phyloP scores from a whole-genome alignment of 1,284 basidiomycete genomes.

The Somion occarium region DNA sequence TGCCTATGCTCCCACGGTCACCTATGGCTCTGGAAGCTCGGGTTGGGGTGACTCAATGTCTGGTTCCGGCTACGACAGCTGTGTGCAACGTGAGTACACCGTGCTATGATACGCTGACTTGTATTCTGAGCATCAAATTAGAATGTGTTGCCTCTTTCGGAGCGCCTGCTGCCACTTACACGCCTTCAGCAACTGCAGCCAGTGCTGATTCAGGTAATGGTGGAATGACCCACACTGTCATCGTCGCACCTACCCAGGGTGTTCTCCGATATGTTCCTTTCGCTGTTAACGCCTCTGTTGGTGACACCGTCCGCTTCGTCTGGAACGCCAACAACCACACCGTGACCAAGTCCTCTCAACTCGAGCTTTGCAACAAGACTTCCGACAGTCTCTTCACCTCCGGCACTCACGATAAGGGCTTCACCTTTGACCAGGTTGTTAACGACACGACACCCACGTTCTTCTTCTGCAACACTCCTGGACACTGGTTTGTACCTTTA shows the following conservation, averaged over 20 bases:
- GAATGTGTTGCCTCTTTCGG: slow-evolving; percentile 65
- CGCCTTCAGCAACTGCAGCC: slow-evolving; percentile 34
- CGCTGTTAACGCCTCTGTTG: slow-evolving; percentile 66
- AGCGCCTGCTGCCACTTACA: slow-evolving; percentile 35
- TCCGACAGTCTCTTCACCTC: slow-evolving; percentile 54
- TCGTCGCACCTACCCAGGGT: slow-evolving; percentile 71
- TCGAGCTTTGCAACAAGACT: slow-evolving; percentile 69
- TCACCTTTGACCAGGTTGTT: slow-evolving; percentile 64
- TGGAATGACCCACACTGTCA: slow-evolving; percentile 67
- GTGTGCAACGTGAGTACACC: slow-evolving; percentile 57
- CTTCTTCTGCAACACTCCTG: slow-evolving; percentile 67
- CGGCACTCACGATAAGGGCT: slow-evolving; percentile 56
- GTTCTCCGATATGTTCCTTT: slow-evolving; percentile 72
- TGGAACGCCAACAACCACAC: slow-evolving; percentile 75
- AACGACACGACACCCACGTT: slow-evolving; percentile 67
- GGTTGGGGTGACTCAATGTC: slow-evolving; percentile 39
- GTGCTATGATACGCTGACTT: slow-evolving; percentile 8
- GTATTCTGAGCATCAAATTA: slow-evolving; percentile 22
- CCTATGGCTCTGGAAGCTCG: slow-evolving; percentile 63
- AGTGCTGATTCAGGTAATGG: slow-evolving; percentile 16
- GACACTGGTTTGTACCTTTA: slow-evolving; percentile 48
- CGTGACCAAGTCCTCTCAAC: slow-evolving; percentile 66
- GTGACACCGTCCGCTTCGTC: slow-evolving; percentile 70
- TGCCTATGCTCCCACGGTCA: slow-evolving; percentile 10
- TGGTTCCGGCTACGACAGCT: slow-evolving; percentile 55